Base-by-base conservation (phyloP, 768 basidiomycete genomes). In the Suillus subalutaceus region DNA sequence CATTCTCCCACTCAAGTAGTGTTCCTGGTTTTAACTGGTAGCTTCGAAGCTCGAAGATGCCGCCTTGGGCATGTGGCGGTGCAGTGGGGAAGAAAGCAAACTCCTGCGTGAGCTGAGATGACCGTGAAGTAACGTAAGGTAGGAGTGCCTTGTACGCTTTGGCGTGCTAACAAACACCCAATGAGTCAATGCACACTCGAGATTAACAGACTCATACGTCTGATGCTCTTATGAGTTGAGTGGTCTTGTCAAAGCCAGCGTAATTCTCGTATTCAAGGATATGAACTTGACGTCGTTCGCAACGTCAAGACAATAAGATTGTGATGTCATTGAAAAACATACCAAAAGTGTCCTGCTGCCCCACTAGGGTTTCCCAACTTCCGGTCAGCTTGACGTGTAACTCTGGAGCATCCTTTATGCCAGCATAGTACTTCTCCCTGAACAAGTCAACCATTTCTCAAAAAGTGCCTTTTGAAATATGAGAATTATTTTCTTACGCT, bases 261-360 rank as follows among this genome's bases (percentile, higher is more conserved):
- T 95, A 93, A 67, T 96, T 96, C 80, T 97, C 94, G 75, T 97
- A 97, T 79, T 98, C 97, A 37, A 97, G 82, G 69, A 97, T 94
- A 70, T 89, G 88, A 32, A 84, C 84, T 86, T 62, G 7, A 41
- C 26, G 40, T 50, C 38, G 41, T 62, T 37, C 48, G 2, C 68
- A 62, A 65, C 38, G 9, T 23, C 13, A 52, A 20, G 4, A 46
- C 50, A 38, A 23, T 35, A 67, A 26, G 43, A 63, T 15, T 23
- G 23, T 59, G 50, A 6, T 15, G 41, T 57, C 26, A n/a, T 26
- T 6, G 30, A 37, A 32, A 43, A n/a, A 61, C 40, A 72, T 59
- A 88, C 88, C 82, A 75, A 94, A 97, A 2, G 87, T 89, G 72
- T 98, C 97, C 67, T 96, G 91, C 66, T 94, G 89, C 50, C 97